phyloP scores from a whole-genome alignment of 257 asterid genomes.

The Mitragyna speciosa region DNA sequence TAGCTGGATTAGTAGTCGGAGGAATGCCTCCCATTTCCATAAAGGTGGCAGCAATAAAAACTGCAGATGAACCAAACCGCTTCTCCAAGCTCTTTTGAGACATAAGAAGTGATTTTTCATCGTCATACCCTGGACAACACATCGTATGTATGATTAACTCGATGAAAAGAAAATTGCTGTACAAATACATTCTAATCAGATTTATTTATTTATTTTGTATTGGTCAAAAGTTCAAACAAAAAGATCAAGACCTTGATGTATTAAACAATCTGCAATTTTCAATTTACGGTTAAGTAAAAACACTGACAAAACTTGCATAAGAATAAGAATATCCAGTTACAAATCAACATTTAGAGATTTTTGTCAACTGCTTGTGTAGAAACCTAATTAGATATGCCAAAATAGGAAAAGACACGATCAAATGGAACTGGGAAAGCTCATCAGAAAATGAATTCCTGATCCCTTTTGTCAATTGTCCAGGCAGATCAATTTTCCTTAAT shows the following conservation, averaged over 20 bases:
- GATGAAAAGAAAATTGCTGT: conserved; percentile 4
- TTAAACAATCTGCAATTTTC: neutral
- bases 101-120: conserved; percentile 86
- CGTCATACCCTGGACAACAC: conserved; percentile 70
- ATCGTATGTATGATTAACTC: conserved; percentile 5
- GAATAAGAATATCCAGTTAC: neutral
- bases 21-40: conserved; percentile 96
- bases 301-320: neutral
- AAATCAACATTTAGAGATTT: neutral
- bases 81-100: conserved; percentile 93
- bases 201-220: neutral
- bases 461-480: neutral
- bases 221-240: neutral
- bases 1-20: conserved; percentile 70
- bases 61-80: conserved; percentile 94
- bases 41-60: conserved; percentile 87
- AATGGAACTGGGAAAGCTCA: neutral
- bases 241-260: neutral
- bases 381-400: neutral
- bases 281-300: conserved; percentile 3
- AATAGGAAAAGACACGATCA: neutral
- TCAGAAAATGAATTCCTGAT: neutral
- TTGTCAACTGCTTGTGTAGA: neutral
- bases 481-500: neutral
- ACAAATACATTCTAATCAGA: neutral